A percentile compares a stretch with the other conserved stretches of the same genome.
These are phyloP conservation scores for Rhodotorula sp. DNA, from an alignment of 1,284 basidiomycete genomes.

Conservation along the genomic window DNA sequence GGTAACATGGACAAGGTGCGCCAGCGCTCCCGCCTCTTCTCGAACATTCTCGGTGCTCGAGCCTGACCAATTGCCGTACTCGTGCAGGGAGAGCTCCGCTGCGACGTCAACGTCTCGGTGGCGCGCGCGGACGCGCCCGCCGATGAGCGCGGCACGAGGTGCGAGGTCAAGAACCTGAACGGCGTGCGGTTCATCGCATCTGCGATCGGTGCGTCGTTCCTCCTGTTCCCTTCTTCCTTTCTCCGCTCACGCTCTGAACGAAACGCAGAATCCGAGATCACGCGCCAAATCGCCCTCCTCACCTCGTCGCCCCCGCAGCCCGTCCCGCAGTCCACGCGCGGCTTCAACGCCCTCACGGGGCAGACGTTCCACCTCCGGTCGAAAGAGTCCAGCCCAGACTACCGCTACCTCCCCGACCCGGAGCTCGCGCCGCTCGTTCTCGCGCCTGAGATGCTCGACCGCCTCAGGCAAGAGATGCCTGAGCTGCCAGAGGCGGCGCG, in stretches of 20 bases:
- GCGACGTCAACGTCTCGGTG: conserved; percentile 94
- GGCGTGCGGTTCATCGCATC: conserved; percentile 82
- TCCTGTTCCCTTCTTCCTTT: conserved; percentile 11
- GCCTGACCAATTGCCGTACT: no score
- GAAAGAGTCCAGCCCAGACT: conserved; percentile 94
- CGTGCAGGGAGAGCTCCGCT: conserved; percentile 80
- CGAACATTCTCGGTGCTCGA: background rate
- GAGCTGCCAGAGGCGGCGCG: conserved; percentile 73
- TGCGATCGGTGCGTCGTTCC: conserved; percentile 70
- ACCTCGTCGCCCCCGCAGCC: conserved; percentile 44
- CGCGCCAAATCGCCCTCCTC: conserved; percentile 68
- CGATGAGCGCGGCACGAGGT: conserved; percentile 77
- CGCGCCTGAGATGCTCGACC: background rate
- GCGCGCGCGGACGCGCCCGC: conserved; percentile 54
- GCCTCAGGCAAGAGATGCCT: conserved; percentile 58
- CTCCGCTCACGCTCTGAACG: no score
- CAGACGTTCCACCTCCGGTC: conserved; percentile 79
- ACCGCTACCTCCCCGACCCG: conserved; percentile 97
- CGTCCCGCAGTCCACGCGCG: conserved; percentile 80
- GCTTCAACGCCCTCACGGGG: conserved; percentile 79
- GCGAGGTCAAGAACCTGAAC: conserved; percentile 97
- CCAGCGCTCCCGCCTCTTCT: background rate
- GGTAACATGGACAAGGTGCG: conserved; percentile 95
- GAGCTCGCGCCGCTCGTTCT: conserved; percentile 72
- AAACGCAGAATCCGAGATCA: conserved; percentile 64